Percentiles rank a stretch among this genome's conserved stretches.
Evolutionary conservation across 1,284 basidiomycete genomes (phyloP).

Genomic region (Chalciporus sp.): DNA sequence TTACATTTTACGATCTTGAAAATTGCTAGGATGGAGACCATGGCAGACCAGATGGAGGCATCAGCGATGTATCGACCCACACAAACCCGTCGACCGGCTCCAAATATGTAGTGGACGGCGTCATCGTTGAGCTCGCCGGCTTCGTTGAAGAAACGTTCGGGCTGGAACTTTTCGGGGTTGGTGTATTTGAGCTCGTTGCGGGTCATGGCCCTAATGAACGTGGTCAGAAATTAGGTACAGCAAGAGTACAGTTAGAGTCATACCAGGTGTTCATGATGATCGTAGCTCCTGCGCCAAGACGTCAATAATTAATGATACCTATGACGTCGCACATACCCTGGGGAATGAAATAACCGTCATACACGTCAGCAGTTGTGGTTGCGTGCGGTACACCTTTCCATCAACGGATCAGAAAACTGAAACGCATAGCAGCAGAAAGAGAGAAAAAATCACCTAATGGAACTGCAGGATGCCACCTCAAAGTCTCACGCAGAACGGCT

Average conservation of each 20-base stretch:
- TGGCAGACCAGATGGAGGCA: conserved; percentile 35
- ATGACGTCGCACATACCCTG: conserved; percentile 23
- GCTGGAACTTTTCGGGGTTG: conserved; percentile 28
- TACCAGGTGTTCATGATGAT: conserved; percentile 33
- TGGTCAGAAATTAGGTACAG: neutral
- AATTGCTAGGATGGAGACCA: conserved; percentile 32
- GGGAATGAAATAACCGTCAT: conserved; percentile 33
- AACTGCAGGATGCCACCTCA: conserved; percentile 32
- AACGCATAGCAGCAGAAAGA: neutral
- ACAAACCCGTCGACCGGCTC: conserved; percentile 34
- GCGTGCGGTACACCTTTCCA: conserved; percentile 33
- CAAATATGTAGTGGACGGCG: conserved; percentile 22
- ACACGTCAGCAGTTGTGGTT: conserved; percentile 26
- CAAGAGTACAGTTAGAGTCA: neutral
- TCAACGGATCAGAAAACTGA: neutral
- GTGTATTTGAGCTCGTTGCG: conserved; percentile 33
- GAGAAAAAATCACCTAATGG: conserved; percentile 21
- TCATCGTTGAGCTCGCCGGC: conserved; percentile 26
- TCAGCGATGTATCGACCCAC: conserved; percentile 36
- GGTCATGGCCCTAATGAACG: conserved; percentile 26
- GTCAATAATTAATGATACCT: neutral
- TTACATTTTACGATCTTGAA: conserved; percentile 31
- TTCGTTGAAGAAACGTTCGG: conserved; percentile 29
- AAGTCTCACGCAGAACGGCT: conserved; percentile 32
- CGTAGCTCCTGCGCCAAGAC: conserved; percentile 24